Base-by-base conservation (phyloP, 352 stramenopile genomes). In the Elongisporangium undulatum region DNA sequence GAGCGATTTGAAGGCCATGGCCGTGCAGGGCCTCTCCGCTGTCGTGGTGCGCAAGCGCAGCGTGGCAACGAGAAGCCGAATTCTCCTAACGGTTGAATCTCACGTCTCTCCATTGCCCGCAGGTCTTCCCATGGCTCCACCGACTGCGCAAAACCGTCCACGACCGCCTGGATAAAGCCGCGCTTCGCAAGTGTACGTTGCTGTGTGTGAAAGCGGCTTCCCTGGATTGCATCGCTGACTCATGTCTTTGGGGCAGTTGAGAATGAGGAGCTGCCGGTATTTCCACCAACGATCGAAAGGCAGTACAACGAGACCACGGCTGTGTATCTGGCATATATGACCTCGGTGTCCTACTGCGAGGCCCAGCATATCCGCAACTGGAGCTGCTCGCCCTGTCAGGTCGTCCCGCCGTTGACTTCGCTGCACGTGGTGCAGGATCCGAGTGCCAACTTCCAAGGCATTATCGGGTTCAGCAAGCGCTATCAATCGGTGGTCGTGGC, bases 331-430 rank as follows among this genome's bases (percentile, higher is more conserved):
- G 85, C 83, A 6, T 77, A 84, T 45, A 59, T 95, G n/a, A 90
- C 82, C 16, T 90, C 83, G 3, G 71, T 92, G 20, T 83, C 83
- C 34, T 95, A 92, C 60, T 95, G 85, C 53, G 71, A 87, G 24
- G 68, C 69, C 39, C 54, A 67, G 29, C 74, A 91, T 50, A 87
- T 95, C 17, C 55, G 73, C 34, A 65, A 91, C 58, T 95, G 85
- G 83, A 91, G 71, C 41, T 95, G 85, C 59, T 71, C 74, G 53
- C 85, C 85, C 1, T 95, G 85, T 49, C 57, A 61, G 1, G 67
- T 90, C n/a, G 75, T 92, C 13, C 62, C 71, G 22, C 76, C 66
- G 22, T 59, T 92, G 12, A 53, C 74, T 13, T 70, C 64, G 24
- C 69, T 90, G 24, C 64, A 64, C 19, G 67, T 93, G 16, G 75